Conservation (phyloP, 2,329 filamentous ascomycete genomes). For the Lasiodiplodia hormozganensis region DNA sequence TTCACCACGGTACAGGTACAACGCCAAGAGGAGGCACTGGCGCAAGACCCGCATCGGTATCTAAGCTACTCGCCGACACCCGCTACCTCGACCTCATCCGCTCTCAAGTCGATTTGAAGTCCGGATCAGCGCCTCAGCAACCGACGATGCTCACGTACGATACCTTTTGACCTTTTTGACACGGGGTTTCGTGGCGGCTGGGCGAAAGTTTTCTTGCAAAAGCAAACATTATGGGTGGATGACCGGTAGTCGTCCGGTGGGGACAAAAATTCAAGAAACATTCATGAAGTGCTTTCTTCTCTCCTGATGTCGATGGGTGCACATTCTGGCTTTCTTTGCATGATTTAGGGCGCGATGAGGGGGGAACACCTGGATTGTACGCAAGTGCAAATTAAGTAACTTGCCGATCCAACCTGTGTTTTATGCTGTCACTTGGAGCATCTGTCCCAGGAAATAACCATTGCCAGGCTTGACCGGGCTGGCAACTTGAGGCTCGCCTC, state of each 20-base stretch:
- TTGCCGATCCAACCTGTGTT: conserved; percentile 40
- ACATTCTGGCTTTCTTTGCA: conserved; percentile 20
- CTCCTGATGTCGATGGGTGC: conserved; percentile 28
- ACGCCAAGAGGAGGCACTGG: conserved; percentile 99
- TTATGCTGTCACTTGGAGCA: conserved; percentile 1
- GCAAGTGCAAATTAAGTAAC: conserved; percentile 31
- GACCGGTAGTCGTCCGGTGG: conserved; percentile 26
- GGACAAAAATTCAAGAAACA: conserved; percentile 18
- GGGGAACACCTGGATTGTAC: conserved; percentile 29
- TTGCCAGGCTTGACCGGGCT: not conserved
- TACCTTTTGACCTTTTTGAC: conserved; percentile 14
- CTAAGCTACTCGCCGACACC: conserved; percentile 69
- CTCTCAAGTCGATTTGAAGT: conserved; percentile 26
- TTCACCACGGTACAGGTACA: conserved; percentile 74
- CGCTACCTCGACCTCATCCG: conserved; percentile 26
- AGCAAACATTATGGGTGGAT: conserved; percentile 11
- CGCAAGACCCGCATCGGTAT: conserved; percentile 99
- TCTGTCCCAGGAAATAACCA: not conserved
- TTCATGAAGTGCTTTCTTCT: conserved; percentile 23
- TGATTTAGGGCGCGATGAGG: conserved; percentile 29
- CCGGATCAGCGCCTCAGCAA: conserved; percentile 22
- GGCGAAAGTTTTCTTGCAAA: conserved; percentile 12
- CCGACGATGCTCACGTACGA: conserved; percentile 22
- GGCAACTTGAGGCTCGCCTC: not conserved
- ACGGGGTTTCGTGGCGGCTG: conserved; percentile 10